Conservation (phyloP, 2,329 filamentous ascomycete genomes). For the Trichothecium sympodiale region DNA sequence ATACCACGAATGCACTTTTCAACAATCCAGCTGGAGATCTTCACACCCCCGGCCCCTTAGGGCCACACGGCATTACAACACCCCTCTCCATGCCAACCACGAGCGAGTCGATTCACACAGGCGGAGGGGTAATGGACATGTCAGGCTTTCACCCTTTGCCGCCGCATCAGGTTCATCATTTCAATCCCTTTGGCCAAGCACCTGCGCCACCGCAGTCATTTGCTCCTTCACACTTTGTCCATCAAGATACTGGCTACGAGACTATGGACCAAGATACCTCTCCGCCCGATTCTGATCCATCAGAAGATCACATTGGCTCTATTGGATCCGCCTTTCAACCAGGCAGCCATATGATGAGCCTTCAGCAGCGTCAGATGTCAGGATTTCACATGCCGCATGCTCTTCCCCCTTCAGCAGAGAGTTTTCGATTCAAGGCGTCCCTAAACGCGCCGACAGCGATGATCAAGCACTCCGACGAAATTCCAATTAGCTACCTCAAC, state of each 20-base stretch:
- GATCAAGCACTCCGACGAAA: slow-evolving; percentile 81
- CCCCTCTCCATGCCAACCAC: slow-evolving; percentile 70
- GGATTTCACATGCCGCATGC: slow-evolving; percentile 32
- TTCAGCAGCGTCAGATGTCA: slow-evolving; percentile 38
- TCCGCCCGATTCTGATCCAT: slow-evolving; percentile 26
- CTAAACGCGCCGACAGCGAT: slow-evolving; percentile 93
- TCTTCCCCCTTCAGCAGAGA: slow-evolving; percentile 47
- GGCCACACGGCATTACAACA: slow-evolving; percentile 28
- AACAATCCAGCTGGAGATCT: slow-evolving; percentile 78
- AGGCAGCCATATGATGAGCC: slow-evolving; percentile 47
- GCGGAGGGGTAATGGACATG: slow-evolving; percentile 51
- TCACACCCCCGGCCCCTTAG: slow-evolving; percentile 58
- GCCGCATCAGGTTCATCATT: slow-evolving; percentile 52
- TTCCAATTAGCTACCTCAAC: slow-evolving; percentile 95
- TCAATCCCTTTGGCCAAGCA: slow-evolving; percentile 58
- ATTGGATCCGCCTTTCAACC: slow-evolving; percentile 52
- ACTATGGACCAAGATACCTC: slow-evolving; percentile 66
- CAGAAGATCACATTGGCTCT: slow-evolving; percentile 39
- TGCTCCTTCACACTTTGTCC: slow-evolving; percentile 69
- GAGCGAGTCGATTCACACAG: slow-evolving; percentile 51
- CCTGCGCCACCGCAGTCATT: slow-evolving; percentile 43
- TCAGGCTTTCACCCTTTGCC: slow-evolving; percentile 53
- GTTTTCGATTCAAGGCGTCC: slow-evolving; percentile 82
- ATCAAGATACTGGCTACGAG: slow-evolving; percentile 71
- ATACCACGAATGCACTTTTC: slow-evolving; percentile 68